Base-by-base conservation (phyloP, 805 yeast genomes). In the Kregervanrija delftensis region DNA sequence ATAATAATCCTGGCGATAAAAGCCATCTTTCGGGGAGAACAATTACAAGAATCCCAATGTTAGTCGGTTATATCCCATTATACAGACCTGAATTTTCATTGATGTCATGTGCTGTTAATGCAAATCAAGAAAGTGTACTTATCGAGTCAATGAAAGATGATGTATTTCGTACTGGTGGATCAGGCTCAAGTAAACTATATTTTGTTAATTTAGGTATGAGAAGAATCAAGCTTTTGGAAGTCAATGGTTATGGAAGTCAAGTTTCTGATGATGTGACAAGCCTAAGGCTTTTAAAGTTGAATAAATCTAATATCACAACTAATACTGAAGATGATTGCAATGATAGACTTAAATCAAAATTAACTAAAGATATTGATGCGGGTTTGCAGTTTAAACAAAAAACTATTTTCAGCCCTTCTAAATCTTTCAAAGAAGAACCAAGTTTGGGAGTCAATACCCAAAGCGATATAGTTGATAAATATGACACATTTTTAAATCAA, bases 41-140 rank as follows among this genome's bases (percentile, higher is more conserved):
- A 4, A 47, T 41, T 11, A 44, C 41, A n/a, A 39, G 44, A 10
- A 42, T 62, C n/a, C 66, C 65, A 10, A 33, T 54, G 11, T 33
- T 61, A 35, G 55, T 54, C 1, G 69, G 69, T 5, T 77, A 69
- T 51, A 59, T 70, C 4, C 77, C 75, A 28, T 76, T 74, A 46
- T 77, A 67, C 49, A 57, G 79, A 36, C 76, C 79, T 0, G 81
- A 76, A 50, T 77, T 71, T 51, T 58, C 64, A 11, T 48, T 77
- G 28, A 77, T 73, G 63, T 68, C 79, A 30, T 77, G 81, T 50
- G 76, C 79, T 0, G 61, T 64, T 11, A 66, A 65, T 40, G 65
- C 69, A 15, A 67, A 69, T 46, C 58, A 74, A 32, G 80, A 76
- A 47, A 56, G 60, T 6, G 69, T 66, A 40, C 68, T 76, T 14